A percentile compares a stretch with the other conserved stretches of the same genome.
Evolutionary conservation across 768 basidiomycete genomes (phyloP).

Genomic region (Termitomyces titanicus): DNA sequence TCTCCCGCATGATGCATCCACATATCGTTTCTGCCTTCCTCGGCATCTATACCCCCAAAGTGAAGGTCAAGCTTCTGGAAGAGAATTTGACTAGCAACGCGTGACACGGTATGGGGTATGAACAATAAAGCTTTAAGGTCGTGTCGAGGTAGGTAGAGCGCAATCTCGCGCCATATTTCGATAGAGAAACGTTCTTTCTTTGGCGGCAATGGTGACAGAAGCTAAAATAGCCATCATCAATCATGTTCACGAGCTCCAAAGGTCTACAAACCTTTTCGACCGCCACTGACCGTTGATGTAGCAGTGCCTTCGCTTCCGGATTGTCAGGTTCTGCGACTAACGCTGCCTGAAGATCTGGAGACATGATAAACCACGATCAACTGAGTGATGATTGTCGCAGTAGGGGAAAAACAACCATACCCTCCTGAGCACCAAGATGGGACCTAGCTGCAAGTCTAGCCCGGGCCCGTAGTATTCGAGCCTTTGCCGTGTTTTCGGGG

Average conservation of each 20-base stretch:
- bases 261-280: conserved; percentile 49
- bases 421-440: conserved; percentile 62
- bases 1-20: conserved; percentile 13
- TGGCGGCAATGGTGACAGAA: conserved; percentile 37
- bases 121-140: conserved; percentile 64
- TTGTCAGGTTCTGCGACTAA: conserved; percentile 64
- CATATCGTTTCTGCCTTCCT: conserved; percentile 17
- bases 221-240: conserved; percentile 17
- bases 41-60: conserved; percentile 36
- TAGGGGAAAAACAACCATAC: conserved; percentile 28
- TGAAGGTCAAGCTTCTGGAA: conserved; percentile 65
- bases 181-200: conserved; percentile 54
- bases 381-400: neutral
- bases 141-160: conserved; percentile 52
- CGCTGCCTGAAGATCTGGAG: conserved; percentile 62
- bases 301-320: conserved; percentile 59
- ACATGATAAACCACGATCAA: conserved; percentile 3
- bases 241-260: neutral
- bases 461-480: conserved; percentile 65
- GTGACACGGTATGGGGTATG: conserved; percentile 63
- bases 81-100: conserved; percentile 63
- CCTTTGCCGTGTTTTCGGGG: conserved; percentile 50
- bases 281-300: conserved; percentile 51
- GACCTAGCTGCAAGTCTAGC: conserved; percentile 58
- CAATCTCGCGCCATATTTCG: conserved; percentile 74